Percentiles rank a stretch among this genome's conserved stretches.
phyloP scores from a whole-genome alignment of 495 filamentous ascomycete genomes.

The Penicillium pancosmium region DNA sequence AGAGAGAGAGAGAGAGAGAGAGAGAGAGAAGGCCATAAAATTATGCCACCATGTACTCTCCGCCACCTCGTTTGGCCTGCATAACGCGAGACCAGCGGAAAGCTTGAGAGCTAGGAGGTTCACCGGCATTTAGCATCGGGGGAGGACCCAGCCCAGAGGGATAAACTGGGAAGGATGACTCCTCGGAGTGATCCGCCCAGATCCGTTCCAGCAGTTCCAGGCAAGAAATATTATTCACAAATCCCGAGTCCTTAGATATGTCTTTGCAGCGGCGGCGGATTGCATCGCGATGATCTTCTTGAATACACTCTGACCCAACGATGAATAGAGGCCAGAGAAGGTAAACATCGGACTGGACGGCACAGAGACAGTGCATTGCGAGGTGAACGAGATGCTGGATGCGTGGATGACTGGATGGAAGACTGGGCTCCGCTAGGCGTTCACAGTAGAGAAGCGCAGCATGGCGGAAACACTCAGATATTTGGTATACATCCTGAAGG shows the following conservation, averaged over 20 bases:
- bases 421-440: constrained; percentile 76
- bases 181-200: constrained; percentile 62
- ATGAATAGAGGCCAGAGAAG: constrained; percentile 95
- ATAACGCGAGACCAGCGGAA: constrained; percentile 82
- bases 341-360: constrained; percentile 82
- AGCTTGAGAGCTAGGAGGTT: constrained; percentile 39
- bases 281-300: constrained; percentile 73
- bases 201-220: constrained; percentile 84
- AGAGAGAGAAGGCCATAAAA: not conserved
- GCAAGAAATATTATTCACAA: constrained; percentile 88
- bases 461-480: constrained; percentile 87
- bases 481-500: constrained; percentile 60
- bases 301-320: constrained; percentile 86
- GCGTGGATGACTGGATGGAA: constrained; percentile 73
- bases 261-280: constrained; percentile 80
- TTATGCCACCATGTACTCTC: constrained; percentile 86
- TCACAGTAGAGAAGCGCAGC: constrained; percentile 89
- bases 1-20: not conserved
- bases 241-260: constrained; percentile 84
- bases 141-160: constrained; percentile 20
- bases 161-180: constrained; percentile 23
- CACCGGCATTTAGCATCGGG: constrained; percentile 23
- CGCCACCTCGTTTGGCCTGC: constrained; percentile 65
- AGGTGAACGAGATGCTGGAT: constrained; percentile 82
- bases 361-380: constrained; percentile 78